A percentile compares a stretch with the other conserved stretches of the same genome.
Evolutionary conservation across 768 basidiomycete species (phyloP).

Genomic region (Vishniacozyma victoriae): DNA sequence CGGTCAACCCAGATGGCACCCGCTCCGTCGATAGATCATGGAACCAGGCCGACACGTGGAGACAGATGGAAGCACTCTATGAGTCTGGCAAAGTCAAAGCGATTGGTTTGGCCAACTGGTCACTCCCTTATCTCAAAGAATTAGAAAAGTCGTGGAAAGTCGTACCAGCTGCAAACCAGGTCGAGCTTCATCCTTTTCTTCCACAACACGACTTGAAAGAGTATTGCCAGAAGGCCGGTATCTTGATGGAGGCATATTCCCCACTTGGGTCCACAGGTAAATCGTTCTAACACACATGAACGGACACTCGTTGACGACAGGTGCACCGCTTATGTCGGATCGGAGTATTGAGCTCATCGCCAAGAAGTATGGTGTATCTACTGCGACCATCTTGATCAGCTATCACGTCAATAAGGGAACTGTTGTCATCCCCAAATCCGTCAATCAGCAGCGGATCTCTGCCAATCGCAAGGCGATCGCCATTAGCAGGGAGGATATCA

Average conservation of each 20-base stretch:
- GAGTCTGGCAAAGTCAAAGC: slow-evolving; percentile 72
- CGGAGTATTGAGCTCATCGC: slow-evolving; percentile 63
- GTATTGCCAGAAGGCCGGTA: slow-evolving; percentile 64
- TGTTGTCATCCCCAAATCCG: slow-evolving; percentile 59
- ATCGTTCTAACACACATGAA: slow-evolving; percentile 27
- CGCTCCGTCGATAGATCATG: slow-evolving; percentile 19
- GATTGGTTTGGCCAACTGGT: slow-evolving; percentile 79
- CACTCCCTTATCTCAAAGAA: slow-evolving; percentile 60
- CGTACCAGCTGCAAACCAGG: slow-evolving; percentile 69
- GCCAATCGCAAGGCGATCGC: slow-evolving; percentile 28
- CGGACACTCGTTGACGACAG: slow-evolving; percentile 31
- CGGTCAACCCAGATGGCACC: slow-evolving; percentile 21
- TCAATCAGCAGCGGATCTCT: slow-evolving; percentile 56
- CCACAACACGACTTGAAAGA: slow-evolving; percentile 66
- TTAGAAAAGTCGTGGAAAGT: slow-evolving; percentile 66
- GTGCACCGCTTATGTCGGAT: slow-evolving; percentile 63
- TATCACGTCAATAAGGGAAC: slow-evolving; percentile 34
- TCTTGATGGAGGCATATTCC: slow-evolving; percentile 74
- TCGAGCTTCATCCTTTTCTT: slow-evolving; percentile 71
- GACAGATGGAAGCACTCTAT: slow-evolving; percentile 26
- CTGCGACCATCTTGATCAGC: slow-evolving; percentile 63
- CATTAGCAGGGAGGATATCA: slow-evolving; percentile 24
- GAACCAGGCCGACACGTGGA: slow-evolving; percentile 31
- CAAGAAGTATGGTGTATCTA: slow-evolving; percentile 59
- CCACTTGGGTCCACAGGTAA: slow-evolving; percentile 76